Base-by-base conservation (phyloP, 164 flowering plant species). In the Buxus sempervirens region DNA sequence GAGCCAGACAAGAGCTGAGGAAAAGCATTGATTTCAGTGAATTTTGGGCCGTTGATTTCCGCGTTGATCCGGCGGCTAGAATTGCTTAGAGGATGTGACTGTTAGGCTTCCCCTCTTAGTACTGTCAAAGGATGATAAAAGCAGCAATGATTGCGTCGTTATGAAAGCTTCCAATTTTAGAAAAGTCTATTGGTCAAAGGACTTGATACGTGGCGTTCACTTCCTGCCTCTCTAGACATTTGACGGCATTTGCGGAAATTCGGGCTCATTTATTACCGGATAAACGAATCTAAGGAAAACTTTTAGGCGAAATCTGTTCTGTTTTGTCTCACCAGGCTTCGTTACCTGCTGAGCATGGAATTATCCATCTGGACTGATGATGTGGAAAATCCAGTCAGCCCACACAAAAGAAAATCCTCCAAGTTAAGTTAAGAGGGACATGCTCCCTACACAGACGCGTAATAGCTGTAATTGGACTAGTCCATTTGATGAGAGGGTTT, bases 31-130 rank as follows among this genome's bases (percentile, higher is more conserved):
- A 72, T 38, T 64, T 38, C 36, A 23, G n/a, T 53, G 51, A 28
- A 48, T 25, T 71, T 9, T 2, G 54, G 62, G 25, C 72, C 73
- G 63, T 76, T 48, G 72, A 68, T 76, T 23, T 6, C 14, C 0
- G 23, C 51, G 24, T 15, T 38, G 41, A 76, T 68, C 73, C 9
- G 32, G 68, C 72, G 75, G 78, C 56, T 36, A 48, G 60, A 22
- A 68, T 24, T 54, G 58, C 70, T 59, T 59, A 14, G 6, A 60
- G 58, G 60, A 24, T 48, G 65, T 72, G 75, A 61, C 75, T 56
- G 24, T 76, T 72, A 54, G 65, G 54, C 72, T 76, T 68, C 75
- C 68, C 60, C 60, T 20, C n/a, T 10, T 42, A 64, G 67, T 32
- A 49, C 22, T 62, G 42, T 62, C 38, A 48, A 68, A 45, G 48